phyloP scores from a whole-genome alignment of 2,329 filamentous ascomycete genomes.

The Microdochium paspali region DNA sequence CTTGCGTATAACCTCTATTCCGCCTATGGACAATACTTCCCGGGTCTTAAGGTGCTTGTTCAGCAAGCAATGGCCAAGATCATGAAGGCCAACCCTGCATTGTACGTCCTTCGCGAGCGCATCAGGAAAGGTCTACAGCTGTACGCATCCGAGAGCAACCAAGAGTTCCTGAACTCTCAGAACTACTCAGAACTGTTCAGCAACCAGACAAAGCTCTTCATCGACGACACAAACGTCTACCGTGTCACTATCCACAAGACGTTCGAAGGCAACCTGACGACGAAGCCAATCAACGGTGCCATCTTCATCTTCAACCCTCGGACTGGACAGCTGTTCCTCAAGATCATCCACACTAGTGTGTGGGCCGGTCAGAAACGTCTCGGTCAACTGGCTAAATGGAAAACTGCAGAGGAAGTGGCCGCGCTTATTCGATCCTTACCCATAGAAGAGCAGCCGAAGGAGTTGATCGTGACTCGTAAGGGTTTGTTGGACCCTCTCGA shows the following conservation, averaged over 20 bases:
- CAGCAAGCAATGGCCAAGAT: constrained; percentile 99
- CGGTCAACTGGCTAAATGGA: constrained; percentile 97
- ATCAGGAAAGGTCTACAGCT: constrained; percentile 97
- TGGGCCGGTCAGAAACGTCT: constrained; percentile 99
- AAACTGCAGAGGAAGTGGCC: constrained; percentile 98
- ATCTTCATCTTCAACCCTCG: constrained; percentile 99
- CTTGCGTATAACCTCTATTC: constrained; percentile 98
- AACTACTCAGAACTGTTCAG: constrained; percentile 99
- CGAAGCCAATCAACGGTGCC: constrained; percentile 97
- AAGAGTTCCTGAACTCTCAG: constrained; percentile 98
- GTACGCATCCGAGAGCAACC: constrained; percentile 96
- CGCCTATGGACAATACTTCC: constrained; percentile 97
- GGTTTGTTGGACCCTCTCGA: constrained; percentile 94
- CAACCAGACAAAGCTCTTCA: constrained; percentile 97
- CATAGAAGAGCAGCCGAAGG: constrained; percentile 96
- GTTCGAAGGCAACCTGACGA: constrained; percentile 97
- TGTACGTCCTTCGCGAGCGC: constrained; percentile 94
- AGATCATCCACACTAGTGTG: constrained; percentile 98
- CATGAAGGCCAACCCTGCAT: constrained; percentile 97
- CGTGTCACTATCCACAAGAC: constrained; percentile 99
- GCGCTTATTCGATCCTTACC: constrained; percentile 91
- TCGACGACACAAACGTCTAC: constrained; percentile 98
- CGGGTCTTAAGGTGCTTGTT: constrained; percentile 85
- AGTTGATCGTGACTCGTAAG: constrained; percentile 96
- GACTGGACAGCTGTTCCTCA: constrained; percentile 93